Evolutionary conservation across 2,329 filamentous ascomycete genomes (phyloP).

Genomic region (Cytospora piceicola): DNA sequence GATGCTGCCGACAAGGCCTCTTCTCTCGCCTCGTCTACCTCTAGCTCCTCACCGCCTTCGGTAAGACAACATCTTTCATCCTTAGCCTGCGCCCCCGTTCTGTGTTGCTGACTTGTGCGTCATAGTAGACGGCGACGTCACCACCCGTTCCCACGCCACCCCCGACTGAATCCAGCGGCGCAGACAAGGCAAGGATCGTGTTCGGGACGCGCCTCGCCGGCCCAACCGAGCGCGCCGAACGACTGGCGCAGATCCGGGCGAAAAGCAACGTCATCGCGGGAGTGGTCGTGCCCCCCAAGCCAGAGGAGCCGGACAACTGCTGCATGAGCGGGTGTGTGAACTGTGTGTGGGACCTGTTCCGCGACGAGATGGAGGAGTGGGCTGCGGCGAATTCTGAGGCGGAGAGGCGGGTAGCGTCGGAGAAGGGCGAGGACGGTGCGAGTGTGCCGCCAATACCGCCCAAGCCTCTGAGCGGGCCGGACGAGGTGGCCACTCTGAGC

Average conservation of each 20-base stretch:
- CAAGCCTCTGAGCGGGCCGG: constrained; percentile 31
- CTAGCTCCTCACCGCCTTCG: constrained; percentile 17
- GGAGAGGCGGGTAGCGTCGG: constrained; percentile 52
- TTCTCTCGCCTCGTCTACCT: constrained; percentile 7
- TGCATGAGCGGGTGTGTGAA: constrained; percentile 99
- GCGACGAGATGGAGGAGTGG: constrained; percentile 94
- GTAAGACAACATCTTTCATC: constrained; percentile 1
- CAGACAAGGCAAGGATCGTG: constrained; percentile 67
- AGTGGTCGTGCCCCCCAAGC: constrained; percentile 79
- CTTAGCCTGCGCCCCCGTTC: neutral
- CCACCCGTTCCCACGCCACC: constrained; percentile 44
- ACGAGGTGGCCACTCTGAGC: constrained; percentile 50
- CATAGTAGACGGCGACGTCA: constrained; percentile 35
- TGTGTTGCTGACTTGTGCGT: constrained; percentile 7
- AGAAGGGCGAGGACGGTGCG: constrained; percentile 36
- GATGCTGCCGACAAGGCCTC: constrained; percentile 26
- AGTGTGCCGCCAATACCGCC: constrained; percentile 27
- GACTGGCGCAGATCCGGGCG: constrained; percentile 59
- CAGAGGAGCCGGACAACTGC: constrained; percentile 93
- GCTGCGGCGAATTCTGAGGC: constrained; percentile 68
- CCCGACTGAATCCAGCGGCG: constrained; percentile 46
- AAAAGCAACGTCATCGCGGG: constrained; percentile 73
- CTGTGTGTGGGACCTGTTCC: constrained; percentile 91
- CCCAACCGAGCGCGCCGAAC: constrained; percentile 69
- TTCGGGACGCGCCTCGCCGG: constrained; percentile 82